phyloP scores from a whole-genome alignment of 2,329 filamentous ascomycete species.

The Aspergillus sp. region DNA sequence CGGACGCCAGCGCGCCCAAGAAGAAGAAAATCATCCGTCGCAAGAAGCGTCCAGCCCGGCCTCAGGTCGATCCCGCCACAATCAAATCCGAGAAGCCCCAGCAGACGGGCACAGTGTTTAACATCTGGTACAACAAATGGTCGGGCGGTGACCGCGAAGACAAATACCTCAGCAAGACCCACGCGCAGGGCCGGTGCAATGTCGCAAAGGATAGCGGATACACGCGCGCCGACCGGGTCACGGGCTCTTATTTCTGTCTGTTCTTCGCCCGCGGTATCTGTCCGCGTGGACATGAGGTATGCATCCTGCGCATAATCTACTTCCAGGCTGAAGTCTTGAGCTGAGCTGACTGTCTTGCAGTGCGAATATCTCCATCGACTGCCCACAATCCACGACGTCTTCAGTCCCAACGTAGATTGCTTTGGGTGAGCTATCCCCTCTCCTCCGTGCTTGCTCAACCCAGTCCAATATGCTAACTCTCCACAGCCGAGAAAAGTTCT shows the following conservation, averaged over 20 bases:
- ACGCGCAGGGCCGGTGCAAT: conserved; percentile 83
- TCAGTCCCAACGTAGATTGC: conserved; percentile 91
- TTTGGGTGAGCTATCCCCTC: conserved; percentile 52
- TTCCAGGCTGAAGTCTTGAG: too few relatives aligned
- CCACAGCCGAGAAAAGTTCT: conserved; percentile 74
- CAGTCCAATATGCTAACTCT: too few relatives aligned
- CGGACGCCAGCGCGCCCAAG: conserved; percentile 21
- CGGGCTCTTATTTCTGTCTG: conserved; percentile 86
- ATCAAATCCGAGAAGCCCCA: conserved; percentile 82
- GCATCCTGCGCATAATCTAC: too few relatives aligned
- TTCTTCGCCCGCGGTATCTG: conserved; percentile 79
- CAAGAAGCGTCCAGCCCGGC: conserved; percentile 83
- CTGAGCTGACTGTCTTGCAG: conserved; percentile 3
- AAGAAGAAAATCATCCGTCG: conserved; percentile 86
- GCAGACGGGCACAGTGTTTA: conserved; percentile 93
- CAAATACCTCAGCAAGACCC: conserved; percentile 78
- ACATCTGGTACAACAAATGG: conserved; percentile 99
- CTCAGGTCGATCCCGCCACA: conserved; percentile 82
- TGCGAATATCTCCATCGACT: conserved; percentile 92
- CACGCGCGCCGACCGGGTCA: conserved; percentile 71
- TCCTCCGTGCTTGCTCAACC: too few relatives aligned
- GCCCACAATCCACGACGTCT: conserved; percentile 82
- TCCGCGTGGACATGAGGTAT: conserved; percentile 73
- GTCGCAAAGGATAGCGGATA: conserved; percentile 76
- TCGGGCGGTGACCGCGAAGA: conserved; percentile 91